phyloP scores from a whole-genome alignment of 768 basidiomycete species.

The Calvatia gigantea region DNA sequence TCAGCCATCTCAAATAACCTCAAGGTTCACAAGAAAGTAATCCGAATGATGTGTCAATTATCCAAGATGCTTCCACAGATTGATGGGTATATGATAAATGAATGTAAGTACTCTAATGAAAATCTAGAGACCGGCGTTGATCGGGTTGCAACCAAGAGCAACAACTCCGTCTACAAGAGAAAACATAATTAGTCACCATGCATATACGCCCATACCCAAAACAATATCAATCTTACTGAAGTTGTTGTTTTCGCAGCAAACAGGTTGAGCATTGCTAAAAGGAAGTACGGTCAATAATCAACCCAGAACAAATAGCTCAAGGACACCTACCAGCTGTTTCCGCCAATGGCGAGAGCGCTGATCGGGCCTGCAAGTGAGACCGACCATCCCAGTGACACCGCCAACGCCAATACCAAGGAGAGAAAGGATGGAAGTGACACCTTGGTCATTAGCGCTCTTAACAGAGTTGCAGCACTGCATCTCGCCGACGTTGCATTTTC shows the following conservation, averaged over 20 bases:
- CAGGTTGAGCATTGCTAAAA: conserved; percentile 16
- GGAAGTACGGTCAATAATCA: background rate
- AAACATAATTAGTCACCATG: background rate
- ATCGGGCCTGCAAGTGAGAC: conserved; percentile 24
- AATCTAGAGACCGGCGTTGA: conserved; percentile 28
- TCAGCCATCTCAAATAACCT: no score
- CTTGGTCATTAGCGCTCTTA: conserved; percentile 11
- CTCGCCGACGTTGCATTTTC: background rate
- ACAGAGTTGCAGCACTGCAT: conserved; percentile 9
- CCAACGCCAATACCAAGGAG: conserved; percentile 17
- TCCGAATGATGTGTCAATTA: background rate
- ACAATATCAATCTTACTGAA: conserved; percentile 14
- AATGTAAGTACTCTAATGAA: background rate
- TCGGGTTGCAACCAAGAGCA: conserved; percentile 31
- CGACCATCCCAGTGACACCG: conserved; percentile 20
- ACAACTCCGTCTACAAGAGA: conserved; percentile 26
- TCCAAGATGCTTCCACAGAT: background rate
- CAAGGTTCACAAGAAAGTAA: no score
- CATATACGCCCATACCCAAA: background rate
- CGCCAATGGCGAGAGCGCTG: conserved; percentile 19
- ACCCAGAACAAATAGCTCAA: background rate
- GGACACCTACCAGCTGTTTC: conserved; percentile 20
- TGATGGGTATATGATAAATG: background rate
- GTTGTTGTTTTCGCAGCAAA: conserved; percentile 17
- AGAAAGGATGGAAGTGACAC: conserved; percentile 2